A percentile compares a stretch with the other conserved stretches of the same genome.
These are phyloP conservation scores for Aspergillus brasiliensis DNA, from an alignment of 2,329 filamentous ascomycete species.

Conservation along the genomic window DNA sequence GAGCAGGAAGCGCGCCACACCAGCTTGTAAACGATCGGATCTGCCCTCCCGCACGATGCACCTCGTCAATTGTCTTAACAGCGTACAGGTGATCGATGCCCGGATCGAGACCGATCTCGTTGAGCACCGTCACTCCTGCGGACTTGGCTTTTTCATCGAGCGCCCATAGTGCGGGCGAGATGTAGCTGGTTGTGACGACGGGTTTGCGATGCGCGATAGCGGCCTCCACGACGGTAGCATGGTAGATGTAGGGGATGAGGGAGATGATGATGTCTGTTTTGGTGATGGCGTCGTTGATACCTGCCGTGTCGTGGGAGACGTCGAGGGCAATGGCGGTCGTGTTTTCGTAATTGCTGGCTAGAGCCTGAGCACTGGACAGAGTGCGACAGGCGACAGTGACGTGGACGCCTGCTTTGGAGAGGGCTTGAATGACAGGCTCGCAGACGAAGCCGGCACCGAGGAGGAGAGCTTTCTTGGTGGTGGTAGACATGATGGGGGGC, in stretches of 20 bases:
- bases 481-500: neutral
- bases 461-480: neutral
- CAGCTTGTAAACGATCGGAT: slow-evolving; percentile 4
- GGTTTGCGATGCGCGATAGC: neutral
- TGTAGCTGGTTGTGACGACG: slow-evolving; percentile 7
- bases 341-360: neutral
- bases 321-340: slow-evolving; percentile 1
- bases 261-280: slow-evolving; percentile 1
- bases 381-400: slow-evolving; percentile 11
- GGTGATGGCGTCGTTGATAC: neutral
- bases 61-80: slow-evolving; percentile 11
- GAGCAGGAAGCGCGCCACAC: slow-evolving; percentile 7
- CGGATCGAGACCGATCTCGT: slow-evolving; percentile 6
- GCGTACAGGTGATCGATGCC: slow-evolving; percentile 13
- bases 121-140: neutral
- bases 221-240: neutral
- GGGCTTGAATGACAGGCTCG: neutral
- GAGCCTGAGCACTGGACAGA: neutral
- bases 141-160: neutral
- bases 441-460: slow-evolving; percentile 7
- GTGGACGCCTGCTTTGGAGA: slow-evolving; percentile 5
- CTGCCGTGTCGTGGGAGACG: neutral
- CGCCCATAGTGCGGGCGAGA: slow-evolving; percentile 1
- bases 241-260: neutral
- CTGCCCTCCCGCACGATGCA: slow-evolving; percentile 2